Evolutionary conservation across 164 flowering plant species (phyloP).

Genomic region (Aristolochia fimbriata): DNA sequence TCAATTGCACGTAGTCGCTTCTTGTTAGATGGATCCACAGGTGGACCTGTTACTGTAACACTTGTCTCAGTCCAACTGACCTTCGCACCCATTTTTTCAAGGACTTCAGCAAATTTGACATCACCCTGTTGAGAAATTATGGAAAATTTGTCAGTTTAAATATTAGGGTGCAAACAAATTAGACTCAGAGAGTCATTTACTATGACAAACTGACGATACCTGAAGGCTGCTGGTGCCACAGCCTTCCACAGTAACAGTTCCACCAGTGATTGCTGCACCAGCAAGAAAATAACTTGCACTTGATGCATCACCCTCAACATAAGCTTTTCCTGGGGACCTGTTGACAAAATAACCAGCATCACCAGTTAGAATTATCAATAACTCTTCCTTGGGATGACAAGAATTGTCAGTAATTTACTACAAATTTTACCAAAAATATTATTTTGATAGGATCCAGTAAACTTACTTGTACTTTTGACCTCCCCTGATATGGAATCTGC

Average conservation of each 20-base stretch:
- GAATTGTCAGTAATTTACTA: not conserved
- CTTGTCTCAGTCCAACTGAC: constrained; percentile 95
- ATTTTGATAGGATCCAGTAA: not conserved
- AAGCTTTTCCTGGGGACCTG: constrained; percentile 93
- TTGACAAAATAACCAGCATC: not conserved
- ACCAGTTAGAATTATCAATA: not conserved
- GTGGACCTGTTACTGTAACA: constrained; percentile 93
- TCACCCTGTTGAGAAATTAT: constrained; percentile 53
- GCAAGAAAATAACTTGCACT: constrained; percentile 99
- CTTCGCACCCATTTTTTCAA: constrained; percentile 92
- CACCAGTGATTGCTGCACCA: constrained; percentile 98
- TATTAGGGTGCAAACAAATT: not conserved
- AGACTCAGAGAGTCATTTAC: not conserved
- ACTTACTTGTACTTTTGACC: constrained; percentile 94
- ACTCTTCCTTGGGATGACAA: not conserved
- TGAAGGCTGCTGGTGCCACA: constrained; percentile 98
- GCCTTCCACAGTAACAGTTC: constrained; percentile 95
- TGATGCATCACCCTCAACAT: constrained; percentile 99
- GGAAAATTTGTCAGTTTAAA: too few relatives aligned
- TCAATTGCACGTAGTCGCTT: constrained; percentile 75
- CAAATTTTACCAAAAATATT: not conserved
- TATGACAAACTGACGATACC: constrained; percentile 33
- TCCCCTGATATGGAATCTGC: constrained; percentile 65
- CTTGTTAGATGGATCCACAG: constrained; percentile 38
- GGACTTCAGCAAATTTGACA: constrained; percentile 97